Conservation (phyloP, 164 flowering plant genomes). For the Malania oleifera region DNA sequence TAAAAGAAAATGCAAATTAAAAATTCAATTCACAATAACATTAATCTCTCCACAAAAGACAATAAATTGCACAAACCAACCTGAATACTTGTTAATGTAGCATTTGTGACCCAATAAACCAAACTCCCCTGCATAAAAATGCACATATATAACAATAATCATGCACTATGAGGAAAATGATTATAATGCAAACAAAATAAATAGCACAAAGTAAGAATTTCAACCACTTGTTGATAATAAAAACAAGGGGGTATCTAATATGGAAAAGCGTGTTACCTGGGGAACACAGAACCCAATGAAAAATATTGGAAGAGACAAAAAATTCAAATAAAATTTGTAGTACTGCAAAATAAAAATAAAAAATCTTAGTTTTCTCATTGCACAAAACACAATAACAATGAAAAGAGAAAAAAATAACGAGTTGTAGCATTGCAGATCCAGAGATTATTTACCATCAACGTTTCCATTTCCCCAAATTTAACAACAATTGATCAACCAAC, state of each 20-base stretch:
- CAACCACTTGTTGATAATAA: background rate
- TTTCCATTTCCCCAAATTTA: background rate
- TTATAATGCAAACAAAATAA: background rate
- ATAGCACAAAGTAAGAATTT: background rate
- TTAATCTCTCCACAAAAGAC: background rate
- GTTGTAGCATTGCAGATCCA: background rate
- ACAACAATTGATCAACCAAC: background rate
- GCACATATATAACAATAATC: background rate
- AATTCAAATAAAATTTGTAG: constrained; percentile 58
- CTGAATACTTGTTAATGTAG: constrained; percentile 62
- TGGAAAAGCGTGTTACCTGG: constrained; percentile 42
- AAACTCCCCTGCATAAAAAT: constrained; percentile 64
- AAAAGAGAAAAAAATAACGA: background rate
- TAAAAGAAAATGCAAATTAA: too few relatives aligned
- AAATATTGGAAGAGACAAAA: constrained; percentile 54
- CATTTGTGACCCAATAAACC: constrained; percentile 81
- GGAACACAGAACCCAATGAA: constrained; percentile 50
- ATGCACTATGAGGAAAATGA: background rate
- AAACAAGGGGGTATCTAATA: background rate
- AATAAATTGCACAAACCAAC: constrained; percentile 25
- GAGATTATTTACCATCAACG: background rate
- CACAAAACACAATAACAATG: background rate
- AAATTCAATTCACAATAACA: too few relatives aligned
- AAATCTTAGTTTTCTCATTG: constrained; percentile 1
- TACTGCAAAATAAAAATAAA: constrained; percentile 38